phyloP scores from a whole-genome alignment of 2,329 filamentous ascomycete genomes.

The Arthrobotrys musiformis region DNA sequence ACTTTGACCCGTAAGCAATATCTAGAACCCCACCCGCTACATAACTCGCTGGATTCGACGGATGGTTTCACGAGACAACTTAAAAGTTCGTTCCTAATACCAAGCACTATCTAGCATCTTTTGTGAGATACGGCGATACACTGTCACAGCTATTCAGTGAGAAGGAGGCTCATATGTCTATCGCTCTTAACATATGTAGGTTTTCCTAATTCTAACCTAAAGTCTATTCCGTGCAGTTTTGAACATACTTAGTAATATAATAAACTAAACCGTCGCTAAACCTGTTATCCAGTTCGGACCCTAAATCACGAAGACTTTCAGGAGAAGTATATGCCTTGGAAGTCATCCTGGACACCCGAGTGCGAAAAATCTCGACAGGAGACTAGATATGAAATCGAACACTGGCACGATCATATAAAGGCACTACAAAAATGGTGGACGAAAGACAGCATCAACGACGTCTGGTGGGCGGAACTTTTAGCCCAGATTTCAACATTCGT shows the following conservation, averaged over 20 bases:
- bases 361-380: no score
- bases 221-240: no score
- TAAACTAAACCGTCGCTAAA: neutral
- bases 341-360: no score
- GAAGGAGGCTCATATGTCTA: slow-evolving; percentile 34
- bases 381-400: slow-evolving; percentile 45
- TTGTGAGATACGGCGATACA: slow-evolving; percentile 41
- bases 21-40: no score
- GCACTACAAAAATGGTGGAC: slow-evolving; percentile 38
- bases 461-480: slow-evolving; percentile 30
- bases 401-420: slow-evolving; percentile 35
- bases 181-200: slow-evolving; percentile 40
- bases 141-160: slow-evolving; percentile 25
- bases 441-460: slow-evolving; percentile 14
- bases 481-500: slow-evolving; percentile 15
- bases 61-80: no score
- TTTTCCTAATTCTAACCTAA: neutral
- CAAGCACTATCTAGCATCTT: slow-evolving; percentile 21
- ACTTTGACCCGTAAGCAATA: slow-evolving; percentile 27
- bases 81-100: no score
- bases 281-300: slow-evolving; percentile 13
- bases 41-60: no score
- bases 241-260: no score
- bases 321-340: slow-evolving; percentile 35
- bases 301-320: slow-evolving; percentile 33